A percentile compares a stretch with the other conserved stretches of the same genome.
phyloP scores from a whole-genome alignment of 495 filamentous ascomycete genomes.

The Immersiella caudata region DNA sequence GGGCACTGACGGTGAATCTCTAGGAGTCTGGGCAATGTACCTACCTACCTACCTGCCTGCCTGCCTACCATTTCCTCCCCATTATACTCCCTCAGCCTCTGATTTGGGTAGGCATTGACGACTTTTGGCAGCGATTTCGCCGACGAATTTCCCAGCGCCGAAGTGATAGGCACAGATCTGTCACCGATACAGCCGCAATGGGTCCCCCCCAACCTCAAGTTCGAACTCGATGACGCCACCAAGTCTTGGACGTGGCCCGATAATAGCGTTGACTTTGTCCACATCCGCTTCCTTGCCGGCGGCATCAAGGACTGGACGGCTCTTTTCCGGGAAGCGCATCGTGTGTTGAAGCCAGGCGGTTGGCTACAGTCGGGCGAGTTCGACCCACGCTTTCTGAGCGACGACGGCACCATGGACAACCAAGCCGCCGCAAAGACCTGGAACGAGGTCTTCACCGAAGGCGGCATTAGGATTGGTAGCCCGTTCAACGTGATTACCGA shows the following conservation, averaged over 20 bases:
- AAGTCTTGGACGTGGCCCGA: conserved; percentile 48
- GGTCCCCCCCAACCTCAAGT: neutral
- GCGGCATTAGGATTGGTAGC: conserved; percentile 29
- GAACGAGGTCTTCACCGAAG: conserved; percentile 30
- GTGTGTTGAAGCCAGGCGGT: conserved; percentile 42
- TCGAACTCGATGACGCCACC: conserved; percentile 35
- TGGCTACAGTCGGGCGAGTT: conserved; percentile 28
- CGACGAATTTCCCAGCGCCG: neutral
- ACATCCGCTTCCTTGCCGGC: conserved; percentile 57
- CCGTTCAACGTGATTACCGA: conserved; percentile 27
- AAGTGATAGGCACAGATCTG: neutral
- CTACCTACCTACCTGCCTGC: no score
- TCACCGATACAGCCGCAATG: neutral
- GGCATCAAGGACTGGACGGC: conserved; percentile 54
- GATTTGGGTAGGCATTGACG: no score
- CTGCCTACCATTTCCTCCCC: no score
- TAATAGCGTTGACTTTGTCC: conserved; percentile 56
- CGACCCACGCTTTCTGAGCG: neutral
- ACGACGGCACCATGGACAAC: conserved; percentile 3
- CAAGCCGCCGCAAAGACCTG: conserved; percentile 23
- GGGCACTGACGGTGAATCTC: no score
- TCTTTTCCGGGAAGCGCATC: conserved; percentile 39
- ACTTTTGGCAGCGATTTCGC: neutral
- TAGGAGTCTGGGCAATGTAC: no score
- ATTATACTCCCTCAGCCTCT: no score